These are phyloP conservation scores for Salicornia ramosissima DNA, from an alignment of 148 eudicot species.

Conservation along the genomic window DNA sequence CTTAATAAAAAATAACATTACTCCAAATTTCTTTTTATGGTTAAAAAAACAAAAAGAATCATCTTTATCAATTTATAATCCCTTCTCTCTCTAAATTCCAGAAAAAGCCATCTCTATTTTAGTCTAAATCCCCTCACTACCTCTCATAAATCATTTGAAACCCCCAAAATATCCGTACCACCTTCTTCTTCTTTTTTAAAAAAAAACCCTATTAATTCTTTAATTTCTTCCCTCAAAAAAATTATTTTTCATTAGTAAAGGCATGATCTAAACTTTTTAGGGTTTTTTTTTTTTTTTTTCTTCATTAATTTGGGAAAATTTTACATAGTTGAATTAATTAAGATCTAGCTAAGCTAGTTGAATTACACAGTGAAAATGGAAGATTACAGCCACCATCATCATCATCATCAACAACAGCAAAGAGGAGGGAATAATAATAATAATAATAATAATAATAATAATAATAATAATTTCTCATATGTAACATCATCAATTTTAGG, in stretches of 20 bases:
- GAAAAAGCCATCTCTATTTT: conserved; percentile 18
- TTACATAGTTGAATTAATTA: background rate
- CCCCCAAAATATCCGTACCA: conserved; percentile 10
- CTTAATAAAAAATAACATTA: no score
- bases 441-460: no score
- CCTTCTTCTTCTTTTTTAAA: background rate
- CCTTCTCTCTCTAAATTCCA: background rate
- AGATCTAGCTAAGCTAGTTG: no score
- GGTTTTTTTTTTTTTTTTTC: background rate
- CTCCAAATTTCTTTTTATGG: conserved; percentile 6
- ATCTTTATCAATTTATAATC: conserved; percentile 6
- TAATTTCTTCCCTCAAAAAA: background rate
- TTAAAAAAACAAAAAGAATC: conserved; percentile 22
- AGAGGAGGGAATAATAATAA: conserved; percentile 16
- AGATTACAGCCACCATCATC: conserved; percentile 24
- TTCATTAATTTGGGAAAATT: no score
- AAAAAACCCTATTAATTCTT: background rate
- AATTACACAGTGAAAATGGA: no score
- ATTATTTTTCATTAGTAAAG: background rate
- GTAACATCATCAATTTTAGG: conserved; percentile 31
- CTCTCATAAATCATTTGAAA: conserved; percentile 10
- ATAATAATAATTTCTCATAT: conserved; percentile 21
- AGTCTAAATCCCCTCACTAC: background rate
- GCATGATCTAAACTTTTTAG: background rate
- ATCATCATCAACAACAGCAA: conserved; percentile 8